Conservation (phyloP, 2,329 filamentous ascomycete species). For the Boeremia exigua region DNA sequence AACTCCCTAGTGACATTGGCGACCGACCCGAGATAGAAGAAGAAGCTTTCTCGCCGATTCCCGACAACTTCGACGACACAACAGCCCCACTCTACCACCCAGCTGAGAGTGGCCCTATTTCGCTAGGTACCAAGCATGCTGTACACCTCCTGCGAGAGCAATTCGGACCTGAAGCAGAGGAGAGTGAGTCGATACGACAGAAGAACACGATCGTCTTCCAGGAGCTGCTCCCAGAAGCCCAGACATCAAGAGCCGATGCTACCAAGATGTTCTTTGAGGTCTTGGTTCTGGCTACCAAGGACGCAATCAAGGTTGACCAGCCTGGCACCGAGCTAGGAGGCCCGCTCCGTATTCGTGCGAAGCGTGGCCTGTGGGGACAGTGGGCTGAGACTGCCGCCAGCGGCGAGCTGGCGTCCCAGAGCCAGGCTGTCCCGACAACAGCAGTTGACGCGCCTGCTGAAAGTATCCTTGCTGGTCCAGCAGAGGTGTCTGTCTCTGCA, state of each 20-base stretch:
- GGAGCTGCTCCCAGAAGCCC: conserved; percentile 81
- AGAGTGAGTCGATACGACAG: conserved; percentile 72
- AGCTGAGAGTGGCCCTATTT: conserved; percentile 83
- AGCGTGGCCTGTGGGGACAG: conserved; percentile 93
- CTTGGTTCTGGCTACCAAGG: conserved; percentile 93
- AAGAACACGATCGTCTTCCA: conserved; percentile 85
- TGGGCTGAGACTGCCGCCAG: conserved; percentile 76
- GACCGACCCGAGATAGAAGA: conserved; percentile 36
- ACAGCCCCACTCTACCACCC: conserved; percentile 78
- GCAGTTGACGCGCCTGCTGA: conserved; percentile 29
- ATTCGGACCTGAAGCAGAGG: conserved; percentile 76
- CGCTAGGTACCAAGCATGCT: conserved; percentile 90
- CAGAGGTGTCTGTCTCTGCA: conserved; percentile 30
- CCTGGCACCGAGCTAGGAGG: conserved; percentile 72
- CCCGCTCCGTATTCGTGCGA: conserved; percentile 82
- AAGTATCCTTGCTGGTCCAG: conserved; percentile 26
- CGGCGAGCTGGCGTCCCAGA: conserved; percentile 33
- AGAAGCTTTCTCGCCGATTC: conserved; percentile 43
- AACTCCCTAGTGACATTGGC: conserved; percentile 37
- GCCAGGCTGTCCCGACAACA: conserved; percentile 25
- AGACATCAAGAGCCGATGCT: conserved; percentile 84
- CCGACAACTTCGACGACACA: conserved; percentile 77
- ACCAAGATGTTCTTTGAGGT: conserved; percentile 99
- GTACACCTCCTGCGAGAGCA: conserved; percentile 91
- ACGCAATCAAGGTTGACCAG: conserved; percentile 97